Evolutionary conservation across 2,329 filamentous ascomycete species (phyloP).

Genomic region (Penicillium frequentans): DNA sequence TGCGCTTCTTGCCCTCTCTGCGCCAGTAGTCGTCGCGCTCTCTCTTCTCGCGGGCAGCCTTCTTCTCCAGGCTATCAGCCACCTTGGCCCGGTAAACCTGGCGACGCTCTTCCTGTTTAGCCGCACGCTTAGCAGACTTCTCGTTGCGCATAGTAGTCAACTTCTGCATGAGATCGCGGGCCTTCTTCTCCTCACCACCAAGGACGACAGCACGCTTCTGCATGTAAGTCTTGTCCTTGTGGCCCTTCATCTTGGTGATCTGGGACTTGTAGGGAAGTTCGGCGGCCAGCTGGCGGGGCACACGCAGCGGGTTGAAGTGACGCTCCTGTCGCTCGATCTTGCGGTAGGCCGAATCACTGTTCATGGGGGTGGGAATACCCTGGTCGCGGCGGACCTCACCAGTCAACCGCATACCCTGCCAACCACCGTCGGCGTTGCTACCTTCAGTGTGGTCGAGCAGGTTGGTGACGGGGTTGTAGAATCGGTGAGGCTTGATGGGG

Average conservation of each 20-base stretch:
- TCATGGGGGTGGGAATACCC: slow-evolving; percentile 71
- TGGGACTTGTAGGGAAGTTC: slow-evolving; percentile 91
- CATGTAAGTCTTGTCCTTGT: slow-evolving; percentile 81
- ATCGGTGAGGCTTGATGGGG: slow-evolving; percentile 88
- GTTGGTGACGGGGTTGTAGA: slow-evolving; percentile 96
- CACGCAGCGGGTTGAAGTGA: slow-evolving; percentile 69
- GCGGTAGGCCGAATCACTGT: slow-evolving; percentile 84
- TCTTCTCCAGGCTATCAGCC: slow-evolving; percentile 79
- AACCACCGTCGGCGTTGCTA: slow-evolving; percentile 43
- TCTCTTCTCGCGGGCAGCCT: slow-evolving; percentile 79
- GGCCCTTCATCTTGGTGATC: slow-evolving; percentile 76
- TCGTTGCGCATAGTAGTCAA: slow-evolving; percentile 88
- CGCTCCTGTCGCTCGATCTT: slow-evolving; percentile 59
- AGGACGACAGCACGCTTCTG: slow-evolving; percentile 93
- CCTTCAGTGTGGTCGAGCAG: slow-evolving; percentile 63
- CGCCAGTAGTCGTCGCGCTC: slow-evolving; percentile 93
- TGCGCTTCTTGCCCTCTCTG: slow-evolving; percentile 80
- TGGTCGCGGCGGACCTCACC: slow-evolving; percentile 82
- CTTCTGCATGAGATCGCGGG: slow-evolving; percentile 87
- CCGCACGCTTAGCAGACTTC: slow-evolving; percentile 77
- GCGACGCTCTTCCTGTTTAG: slow-evolving; percentile 85
- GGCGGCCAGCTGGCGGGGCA: slow-evolving; percentile 60
- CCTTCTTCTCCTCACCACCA: slow-evolving; percentile 83
- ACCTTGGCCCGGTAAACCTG: slow-evolving; percentile 80
- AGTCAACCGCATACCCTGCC: slow-evolving; percentile 91